Evolutionary conservation across 768 basidiomycete genomes (phyloP).

Genomic region (Megacollybia marginata): DNA sequence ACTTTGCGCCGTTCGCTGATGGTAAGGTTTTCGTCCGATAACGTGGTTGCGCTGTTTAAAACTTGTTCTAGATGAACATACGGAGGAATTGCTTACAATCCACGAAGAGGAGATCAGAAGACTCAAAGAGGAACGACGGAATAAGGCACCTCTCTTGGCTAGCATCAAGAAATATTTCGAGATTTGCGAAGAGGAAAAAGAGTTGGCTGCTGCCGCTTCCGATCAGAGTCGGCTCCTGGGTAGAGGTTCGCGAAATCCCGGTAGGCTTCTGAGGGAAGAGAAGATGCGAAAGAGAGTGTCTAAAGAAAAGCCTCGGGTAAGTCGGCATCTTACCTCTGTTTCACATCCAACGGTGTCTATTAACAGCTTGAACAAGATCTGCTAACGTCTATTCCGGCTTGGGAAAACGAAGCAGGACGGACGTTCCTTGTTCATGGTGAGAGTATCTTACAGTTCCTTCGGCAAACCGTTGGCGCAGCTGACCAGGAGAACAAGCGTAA

Average conservation of each 20-base stretch:
- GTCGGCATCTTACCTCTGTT: conserved; percentile 12
- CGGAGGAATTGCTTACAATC: conserved; percentile 76
- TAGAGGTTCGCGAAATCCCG: conserved; percentile 76
- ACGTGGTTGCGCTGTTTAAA: background rate
- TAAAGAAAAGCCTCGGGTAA: conserved; percentile 88
- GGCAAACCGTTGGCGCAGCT: conserved; percentile 60
- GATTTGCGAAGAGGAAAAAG: conserved; percentile 84
- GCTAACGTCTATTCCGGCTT: conserved; percentile 65
- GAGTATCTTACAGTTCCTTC: conserved; percentile 71
- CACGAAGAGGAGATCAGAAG: conserved; percentile 82
- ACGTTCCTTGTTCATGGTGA: conserved; percentile 83
- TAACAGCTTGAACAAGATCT: conserved; percentile 84
- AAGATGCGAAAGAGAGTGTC: conserved; percentile 94
- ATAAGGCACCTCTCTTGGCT: conserved; percentile 69
- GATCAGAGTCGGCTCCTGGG: conserved; percentile 81
- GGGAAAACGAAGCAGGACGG: conserved; percentile 73
- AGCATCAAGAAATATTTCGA: conserved; percentile 85
- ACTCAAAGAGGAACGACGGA: conserved; percentile 75
- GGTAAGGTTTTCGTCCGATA: conserved; percentile 37
- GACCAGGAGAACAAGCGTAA: conserved; percentile 79
- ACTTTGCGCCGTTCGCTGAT: conserved; percentile 78
- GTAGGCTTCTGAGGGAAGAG: conserved; percentile 84
- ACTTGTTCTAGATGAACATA: conserved; percentile 61
- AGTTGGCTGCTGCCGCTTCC: conserved; percentile 70
- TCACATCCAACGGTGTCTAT: background rate